These are phyloP conservation scores for Trichoderma sp. DNA, from an alignment of 2,329 filamentous ascomycete genomes.

Conservation along the genomic window DNA sequence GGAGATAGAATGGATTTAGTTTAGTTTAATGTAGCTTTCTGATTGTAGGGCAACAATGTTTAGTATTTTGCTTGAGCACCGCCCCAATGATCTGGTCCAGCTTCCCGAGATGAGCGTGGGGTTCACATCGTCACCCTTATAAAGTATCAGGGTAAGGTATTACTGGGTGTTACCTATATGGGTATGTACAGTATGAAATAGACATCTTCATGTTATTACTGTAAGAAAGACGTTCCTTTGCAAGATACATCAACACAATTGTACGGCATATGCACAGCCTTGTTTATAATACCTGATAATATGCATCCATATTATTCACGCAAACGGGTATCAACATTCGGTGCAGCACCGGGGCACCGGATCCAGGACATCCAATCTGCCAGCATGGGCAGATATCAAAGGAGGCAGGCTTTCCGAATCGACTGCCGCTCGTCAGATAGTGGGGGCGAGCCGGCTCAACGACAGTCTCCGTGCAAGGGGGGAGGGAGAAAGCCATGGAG, in stretches of 20 bases:
- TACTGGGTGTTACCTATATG: background rate
- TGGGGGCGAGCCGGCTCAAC: background rate
- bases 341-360: background rate
- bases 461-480: background rate
- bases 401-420: conserved; percentile 1
- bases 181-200: background rate
- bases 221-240: too few species aligned
- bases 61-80: background rate
- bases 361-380: background rate
- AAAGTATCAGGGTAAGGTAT: background rate
- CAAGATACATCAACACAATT: background rate
- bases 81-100: background rate
- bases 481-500: background rate
- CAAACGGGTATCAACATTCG: background rate
- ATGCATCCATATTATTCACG: background rate
- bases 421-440: conserved; percentile 2
- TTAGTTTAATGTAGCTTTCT: background rate
- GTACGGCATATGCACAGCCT: background rate
- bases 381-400: background rate
- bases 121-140: background rate
- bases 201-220: background rate
- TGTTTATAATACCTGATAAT: background rate
- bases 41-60: background rate
- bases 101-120: background rate
- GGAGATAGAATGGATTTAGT: background rate